Evolutionary conservation across 2,329 filamentous ascomycete species (phyloP).

Genomic region (Fusarium goolgardi): DNA sequence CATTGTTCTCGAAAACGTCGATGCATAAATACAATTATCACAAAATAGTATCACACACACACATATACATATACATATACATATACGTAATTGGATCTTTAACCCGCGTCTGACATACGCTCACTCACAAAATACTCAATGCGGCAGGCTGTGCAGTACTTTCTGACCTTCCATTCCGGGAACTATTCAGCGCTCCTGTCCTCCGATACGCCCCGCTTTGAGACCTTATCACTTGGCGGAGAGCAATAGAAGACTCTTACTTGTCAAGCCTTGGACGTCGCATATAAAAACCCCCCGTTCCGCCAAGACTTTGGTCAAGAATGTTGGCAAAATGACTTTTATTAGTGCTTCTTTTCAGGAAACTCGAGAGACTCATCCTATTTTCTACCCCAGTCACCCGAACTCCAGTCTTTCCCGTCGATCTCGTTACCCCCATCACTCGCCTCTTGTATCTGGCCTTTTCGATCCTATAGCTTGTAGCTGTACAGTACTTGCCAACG

Average conservation of each 20-base stretch:
- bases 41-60: neutral
- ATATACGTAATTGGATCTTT: conserved; percentile 1
- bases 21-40: neutral
- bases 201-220: neutral
- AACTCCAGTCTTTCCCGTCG: neutral
- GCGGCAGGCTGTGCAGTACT: conserved; percentile 9
- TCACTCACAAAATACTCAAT: conserved; percentile 1
- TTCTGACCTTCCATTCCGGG: conserved; percentile 26
- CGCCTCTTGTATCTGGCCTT: neutral
- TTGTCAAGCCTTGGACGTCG: conserved; percentile 8
- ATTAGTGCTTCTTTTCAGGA: conserved; percentile 2
- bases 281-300: conserved; percentile 23
- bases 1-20: conserved; percentile 7
- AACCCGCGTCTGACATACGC: conserved; percentile 3
- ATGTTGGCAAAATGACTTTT: conserved; percentile 19
- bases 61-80: neutral
- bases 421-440: conserved; percentile 25
- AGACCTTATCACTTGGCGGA: conserved; percentile 26
- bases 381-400: conserved; percentile 7
- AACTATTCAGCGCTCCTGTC: conserved; percentile 1
- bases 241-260: conserved; percentile 15
- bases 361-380: conserved; percentile 5
- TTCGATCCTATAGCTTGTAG: neutral
- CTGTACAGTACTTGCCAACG: neutral
- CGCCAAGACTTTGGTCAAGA: conserved; percentile 31